Base-by-base conservation (phyloP, 495 filamentous ascomycete species). In the Xylaria flabelliformis region DNA sequence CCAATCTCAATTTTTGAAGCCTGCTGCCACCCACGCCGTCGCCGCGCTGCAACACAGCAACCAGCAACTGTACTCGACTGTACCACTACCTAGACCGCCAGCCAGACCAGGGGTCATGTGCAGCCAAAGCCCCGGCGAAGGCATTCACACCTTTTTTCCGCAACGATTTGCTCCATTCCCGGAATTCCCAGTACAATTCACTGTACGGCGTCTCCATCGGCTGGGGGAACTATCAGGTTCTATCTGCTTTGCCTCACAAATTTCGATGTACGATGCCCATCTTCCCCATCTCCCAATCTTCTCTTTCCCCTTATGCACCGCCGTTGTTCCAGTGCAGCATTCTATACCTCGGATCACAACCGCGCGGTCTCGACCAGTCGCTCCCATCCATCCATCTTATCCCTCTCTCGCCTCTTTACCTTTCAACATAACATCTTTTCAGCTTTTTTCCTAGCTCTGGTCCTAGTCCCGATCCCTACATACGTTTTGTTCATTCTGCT, bases 51-150 rank as follows among this genome's bases (percentile, higher is more conserved):
- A 36, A 42, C 50, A 24, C 50, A 29, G 51, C 51, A 10, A 55
- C 21, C 26, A 29, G 26, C 26, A 29, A 29, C 26, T 29, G n/a
- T n/a, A n/a, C n/a, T n/a, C n/a, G n/a, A n/a, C n/a, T 6, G 51
- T 26, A 55, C 51, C 48, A 24, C 24, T n/a, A n/a, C n/a, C n/a
- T 55, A 55, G 51, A 26, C 24, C 51, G 51, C 24, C 53, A 24
- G 53, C 53, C 50, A 36, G 41, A 29, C 67, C 41, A 24, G 67
- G 67, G 67, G 55, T 69, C 67, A 69, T 71, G 59, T 62, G 44
- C n/a, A 8, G 21, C 21, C 29, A 64, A 4, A 39, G 56, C 59
- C 48, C 58, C 19, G 56, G 48, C 46, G 69, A 64, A 34, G 68
- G 48, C 24, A 71, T 71, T 71, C 59, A 32, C 56, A 46, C 12